Base-by-base conservation (phyloP, 345 rosid species). In the Chamaenerion angustifolium region DNA sequence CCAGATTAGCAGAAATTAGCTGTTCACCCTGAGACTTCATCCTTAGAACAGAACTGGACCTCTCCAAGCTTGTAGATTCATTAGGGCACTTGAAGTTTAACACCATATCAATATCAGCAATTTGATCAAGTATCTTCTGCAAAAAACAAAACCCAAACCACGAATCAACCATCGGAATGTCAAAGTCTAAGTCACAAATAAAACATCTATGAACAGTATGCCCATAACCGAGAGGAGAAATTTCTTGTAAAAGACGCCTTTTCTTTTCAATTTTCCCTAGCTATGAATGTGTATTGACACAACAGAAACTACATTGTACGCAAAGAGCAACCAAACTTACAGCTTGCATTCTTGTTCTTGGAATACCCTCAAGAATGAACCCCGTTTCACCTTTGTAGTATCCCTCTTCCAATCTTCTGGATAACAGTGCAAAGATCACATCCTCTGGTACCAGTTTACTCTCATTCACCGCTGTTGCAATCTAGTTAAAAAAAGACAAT, bases 281-380 rank as follows among this genome's bases (percentile, higher is more conserved):
- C 6, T 35, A 6, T 21, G 7, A 10, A 14, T 35, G 12, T 6
- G 21, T 10, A 8, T 27, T 14, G n/a, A 1, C 17, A n/a, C 12
- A n/a, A 11, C 19, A 31, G 18, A 13, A 51, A 51, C 31, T 17
- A 12, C 12, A 40, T 16, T 19, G 9, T 42, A 35, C 12, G 4
- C 6, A 12, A 27, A 45, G 42, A 51, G 43, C 40, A 35, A 27
- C 16, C 10, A 27, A 41, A 71, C 85, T 65, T 54, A 84, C 83
- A 2, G 96, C 96, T 65, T 92, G 98, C 41, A 64, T 17, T 58
- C 77, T 76, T 13, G 93, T 82, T 18, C 88, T 85, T 45, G 98
- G 98, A 67, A 92, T 72, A 6, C 98, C 96, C 57, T 92, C 96
- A 27, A 92, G 79, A 65, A 92, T 82, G 74, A 92, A 92, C 48